Base-by-base conservation (phyloP, 2,329 filamentous ascomycete species). In the Tolypocladium capitatum region DNA sequence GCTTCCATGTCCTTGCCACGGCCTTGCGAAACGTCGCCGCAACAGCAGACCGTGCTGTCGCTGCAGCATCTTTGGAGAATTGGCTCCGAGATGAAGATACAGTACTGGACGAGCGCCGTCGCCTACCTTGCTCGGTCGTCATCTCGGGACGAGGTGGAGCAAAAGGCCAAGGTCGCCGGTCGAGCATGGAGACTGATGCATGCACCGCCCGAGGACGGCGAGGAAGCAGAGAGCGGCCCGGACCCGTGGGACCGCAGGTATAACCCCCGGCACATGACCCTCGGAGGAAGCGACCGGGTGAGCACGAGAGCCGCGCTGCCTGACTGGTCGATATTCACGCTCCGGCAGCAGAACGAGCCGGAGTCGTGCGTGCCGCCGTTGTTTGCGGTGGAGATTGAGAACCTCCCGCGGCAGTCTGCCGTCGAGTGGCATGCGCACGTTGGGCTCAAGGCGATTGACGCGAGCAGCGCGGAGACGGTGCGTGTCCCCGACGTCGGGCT, bases 61-160 rank as follows among this genome's bases (percentile, higher is more conserved):
- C 71, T 97, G 13, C 92, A 98, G 63, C 91, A 97, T 63, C 76
- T 97, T 24, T 90, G 84, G 80, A 80, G 91, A 35, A 83, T 98
- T 46, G 90, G 82, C 0, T 63, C 72, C 40, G 82, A 83, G 36
- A 83, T 84, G 71, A 70, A 78, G 47, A 81, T 94, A 3, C 72
- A 79, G 48, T 83, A 80, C 71, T 94, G 86, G 84, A 75, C 77
- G 5, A 83, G 81, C 51, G 84, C 76, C 2, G 78, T 94, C 43
- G 87, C 82, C 0, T 94, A 88, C 60, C 74, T 94, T 48, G 73
- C 81, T 2, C 59, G 59, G 33, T 57, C 61, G 13, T 40, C 53
- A 9, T 58, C 61, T 41, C 36, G 55, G 33, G 50, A 52, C n/a
- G 53, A 54, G 20, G 62, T 64, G 55, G 45, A 53, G 45, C 51